A percentile compares a stretch with the other conserved stretches of the same genome.
Conservation (phyloP, 768 basidiomycete genomes). For the Suillus discolor region DNA sequence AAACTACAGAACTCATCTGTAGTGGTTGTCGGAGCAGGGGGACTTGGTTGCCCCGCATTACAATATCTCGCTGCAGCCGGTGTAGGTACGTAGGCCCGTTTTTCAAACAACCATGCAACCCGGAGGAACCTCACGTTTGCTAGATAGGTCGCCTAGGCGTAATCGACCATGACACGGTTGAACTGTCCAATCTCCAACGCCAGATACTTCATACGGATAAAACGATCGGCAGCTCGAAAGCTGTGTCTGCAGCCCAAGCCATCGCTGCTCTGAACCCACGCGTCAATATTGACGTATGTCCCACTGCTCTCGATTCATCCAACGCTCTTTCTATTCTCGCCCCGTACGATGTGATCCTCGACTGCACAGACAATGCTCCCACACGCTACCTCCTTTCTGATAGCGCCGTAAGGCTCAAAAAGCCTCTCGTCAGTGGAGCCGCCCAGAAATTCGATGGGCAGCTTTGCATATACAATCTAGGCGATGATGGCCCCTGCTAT, state of each 20-base stretch:
- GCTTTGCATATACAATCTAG: slow-evolving; percentile 74
- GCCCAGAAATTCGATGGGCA: slow-evolving; percentile 88
- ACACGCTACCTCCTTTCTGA: slow-evolving; percentile 95
- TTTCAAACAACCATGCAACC: neutral
- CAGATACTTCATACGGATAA: slow-evolving; percentile 86
- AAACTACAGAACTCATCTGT: slow-evolving; percentile 77
- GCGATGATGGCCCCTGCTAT: slow-evolving; percentile 81
- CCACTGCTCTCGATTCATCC: slow-evolving; percentile 55
- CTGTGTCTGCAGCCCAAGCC: slow-evolving; percentile 75
- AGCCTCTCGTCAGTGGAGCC: slow-evolving; percentile 90
- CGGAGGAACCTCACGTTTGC: slow-evolving; percentile 11
- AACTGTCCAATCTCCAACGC: slow-evolving; percentile 87
- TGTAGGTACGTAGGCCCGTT: slow-evolving; percentile 59
- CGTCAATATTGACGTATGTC: slow-evolving; percentile 57
- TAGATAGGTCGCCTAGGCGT: slow-evolving; percentile 77
- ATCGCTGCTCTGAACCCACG: slow-evolving; percentile 56
- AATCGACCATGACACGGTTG: slow-evolving; percentile 87
- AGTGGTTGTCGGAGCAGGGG: slow-evolving; percentile 92
- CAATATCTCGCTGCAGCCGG: slow-evolving; percentile 94
- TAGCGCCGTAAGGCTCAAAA: slow-evolving; percentile 70
- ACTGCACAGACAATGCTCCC: slow-evolving; percentile 93
- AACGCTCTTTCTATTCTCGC: slow-evolving; percentile 68
- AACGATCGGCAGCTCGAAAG: slow-evolving; percentile 78
- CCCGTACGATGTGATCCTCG: slow-evolving; percentile 77
- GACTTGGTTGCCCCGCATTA: slow-evolving; percentile 92